Conservation (phyloP, 2,329 filamentous ascomycete species). For the Colletotrichum lentis region DNA sequence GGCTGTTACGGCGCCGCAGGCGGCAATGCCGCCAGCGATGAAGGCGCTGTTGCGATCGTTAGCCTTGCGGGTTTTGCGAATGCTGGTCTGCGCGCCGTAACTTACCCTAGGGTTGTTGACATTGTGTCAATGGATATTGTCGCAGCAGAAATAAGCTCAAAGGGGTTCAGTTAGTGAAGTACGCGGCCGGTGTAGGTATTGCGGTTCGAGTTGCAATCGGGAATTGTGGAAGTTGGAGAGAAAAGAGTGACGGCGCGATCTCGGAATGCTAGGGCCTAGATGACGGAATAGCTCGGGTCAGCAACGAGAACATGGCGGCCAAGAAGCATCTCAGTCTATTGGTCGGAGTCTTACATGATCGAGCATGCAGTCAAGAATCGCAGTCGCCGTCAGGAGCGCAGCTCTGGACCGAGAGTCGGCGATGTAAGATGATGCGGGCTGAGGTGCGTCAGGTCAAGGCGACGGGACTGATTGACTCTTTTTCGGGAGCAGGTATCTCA, state of each 20-base stretch:
- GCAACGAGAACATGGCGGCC: slow-evolving; percentile 28
- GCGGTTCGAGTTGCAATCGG: slow-evolving; percentile 8
- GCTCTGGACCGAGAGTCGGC: neutral
- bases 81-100: slow-evolving; percentile 25
- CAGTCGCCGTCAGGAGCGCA: slow-evolving; percentile 1
- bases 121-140: slow-evolving; percentile 46
- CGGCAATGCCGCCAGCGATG: slow-evolving; percentile 93
- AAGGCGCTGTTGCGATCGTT: slow-evolving; percentile 71
- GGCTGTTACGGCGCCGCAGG: slow-evolving; percentile 95
- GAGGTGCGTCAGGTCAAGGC: neutral
- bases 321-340: too few relatives aligned
- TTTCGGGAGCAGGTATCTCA: slow-evolving; percentile 19
- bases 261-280: slow-evolving; percentile 26
- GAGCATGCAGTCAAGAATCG: neutral
- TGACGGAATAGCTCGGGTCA: slow-evolving; percentile 39
- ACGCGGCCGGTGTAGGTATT: neutral
- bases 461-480: slow-evolving; percentile 12
- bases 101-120: slow-evolving; percentile 61
- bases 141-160: slow-evolving; percentile 6
- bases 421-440: neutral
- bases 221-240: neutral
- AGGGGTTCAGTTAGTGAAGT: neutral
- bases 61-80: slow-evolving; percentile 18
- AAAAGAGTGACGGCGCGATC: slow-evolving; percentile 25
- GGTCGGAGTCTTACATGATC: slow-evolving; percentile 23